phyloP scores from a whole-genome alignment of 345 rosid genomes.

The Citrus maxima region DNA sequence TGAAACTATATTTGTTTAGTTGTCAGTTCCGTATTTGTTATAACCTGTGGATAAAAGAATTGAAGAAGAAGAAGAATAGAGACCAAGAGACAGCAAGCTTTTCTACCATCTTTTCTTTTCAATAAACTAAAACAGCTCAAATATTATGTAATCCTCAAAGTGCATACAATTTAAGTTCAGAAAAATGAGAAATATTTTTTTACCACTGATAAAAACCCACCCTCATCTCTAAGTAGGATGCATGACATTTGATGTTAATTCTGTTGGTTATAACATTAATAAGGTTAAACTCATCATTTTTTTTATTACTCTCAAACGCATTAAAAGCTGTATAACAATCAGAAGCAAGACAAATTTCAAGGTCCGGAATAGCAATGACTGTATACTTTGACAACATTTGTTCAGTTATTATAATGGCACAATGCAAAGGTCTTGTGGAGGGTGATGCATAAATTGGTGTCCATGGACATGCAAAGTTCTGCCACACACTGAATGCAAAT shows the following conservation, averaged over 20 bases:
- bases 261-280: not conserved
- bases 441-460: not conserved
- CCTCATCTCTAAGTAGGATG: not conserved
- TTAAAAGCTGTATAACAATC: not conserved
- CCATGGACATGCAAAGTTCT: not conserved
- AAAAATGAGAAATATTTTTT: not conserved
- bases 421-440: not conserved
- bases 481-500: not conserved
- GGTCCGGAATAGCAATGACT: not conserved
- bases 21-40: slow-evolving; percentile 34
- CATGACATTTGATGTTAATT: slow-evolving; percentile 1
- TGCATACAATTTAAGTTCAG: not conserved
- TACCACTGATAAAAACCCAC: not conserved
- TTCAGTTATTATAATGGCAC: not conserved
- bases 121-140: not conserved
- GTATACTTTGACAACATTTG: not conserved
- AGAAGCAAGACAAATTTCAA: not conserved
- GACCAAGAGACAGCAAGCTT: not conserved
- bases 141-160: not conserved
- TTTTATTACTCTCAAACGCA: not conserved
- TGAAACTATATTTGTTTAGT: slow-evolving; percentile 60
- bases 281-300: not conserved
- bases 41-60: not conserved
- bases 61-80: not conserved
- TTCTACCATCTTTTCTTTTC: not conserved